Base-by-base conservation (phyloP, 371 early-diverging fungal genomes). In the Apophysomyces ossiformis region DNA sequence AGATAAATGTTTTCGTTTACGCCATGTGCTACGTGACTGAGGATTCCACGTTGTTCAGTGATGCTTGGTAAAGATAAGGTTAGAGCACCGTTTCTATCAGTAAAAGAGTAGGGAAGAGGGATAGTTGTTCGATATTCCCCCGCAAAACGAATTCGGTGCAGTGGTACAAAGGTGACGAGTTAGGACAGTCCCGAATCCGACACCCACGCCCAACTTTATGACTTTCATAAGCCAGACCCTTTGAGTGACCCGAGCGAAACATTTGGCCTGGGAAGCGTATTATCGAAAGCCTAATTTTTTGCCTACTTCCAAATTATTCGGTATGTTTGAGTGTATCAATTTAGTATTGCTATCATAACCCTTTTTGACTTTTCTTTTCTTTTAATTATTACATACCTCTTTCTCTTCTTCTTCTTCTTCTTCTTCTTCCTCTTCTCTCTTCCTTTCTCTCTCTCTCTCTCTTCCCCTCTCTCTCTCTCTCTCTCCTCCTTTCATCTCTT, bases 191-290 rank as follows among this genome's bases (percentile, higher is more conserved):
- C 32, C 32, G 32, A 26, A 26, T 26, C 32, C 32, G 32, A 26
- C 32, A 26, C 32, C 32, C 32, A 26, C 32, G 2, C 32, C 32
- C 32, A 26, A 3, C 32, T 26, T 26, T n/a, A 50, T 50, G 54
- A 50, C 9, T 18, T 18, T 50, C 54, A 50, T 50, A 50, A 50
- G 54, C 21, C 7, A 50, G 21, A 21, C 41, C 41, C 41, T 41
- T 41, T 41, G 8, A 21, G 54, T 18, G 54, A 50, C 54, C 54
- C 54, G 54, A 50, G 54, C 21, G 54, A 50, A 21, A 50, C 11
- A 50, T n/a, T n/a, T 7, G 54, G 21, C 21, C 54, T 50, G 54
- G 54, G 54, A 50, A 21, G 16, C 7, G 54, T 50, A 32, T 50
- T 8, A 7, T 21, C 5, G 7, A 9, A 21, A 50, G 21, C 54